A percentile compares a stretch with the other conserved stretches of the same genome.
Evolutionary conservation across 1,284 basidiomycete genomes (phyloP).

Genomic region (Lignosus rhinocerotis): DNA sequence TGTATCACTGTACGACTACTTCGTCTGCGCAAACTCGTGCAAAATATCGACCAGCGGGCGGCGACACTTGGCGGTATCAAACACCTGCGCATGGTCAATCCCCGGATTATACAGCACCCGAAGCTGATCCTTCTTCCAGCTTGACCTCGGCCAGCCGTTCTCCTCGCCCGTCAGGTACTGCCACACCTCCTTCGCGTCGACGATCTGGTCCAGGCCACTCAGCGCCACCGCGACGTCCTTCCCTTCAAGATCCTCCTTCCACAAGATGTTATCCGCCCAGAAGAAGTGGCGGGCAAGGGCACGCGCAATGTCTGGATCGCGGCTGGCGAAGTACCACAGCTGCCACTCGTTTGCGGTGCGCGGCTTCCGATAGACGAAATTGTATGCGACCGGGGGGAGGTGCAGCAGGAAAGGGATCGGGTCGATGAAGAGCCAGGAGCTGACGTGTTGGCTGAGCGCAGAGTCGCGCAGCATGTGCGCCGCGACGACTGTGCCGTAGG

Average conservation of each 20-base stretch:
- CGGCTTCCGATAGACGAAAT: constrained; percentile 64
- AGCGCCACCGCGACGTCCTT: constrained; percentile 42
- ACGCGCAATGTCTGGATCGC: constrained; percentile 61
- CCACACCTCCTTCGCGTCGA: constrained; percentile 50
- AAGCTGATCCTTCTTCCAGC: constrained; percentile 41
- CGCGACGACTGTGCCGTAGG: constrained; percentile 61
- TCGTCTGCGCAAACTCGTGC: not conserved
- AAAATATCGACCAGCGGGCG: constrained; percentile 40
- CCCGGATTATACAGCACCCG: constrained; percentile 53
- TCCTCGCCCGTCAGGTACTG: constrained; percentile 52
- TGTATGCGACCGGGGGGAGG: constrained; percentile 58
- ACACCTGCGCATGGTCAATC: constrained; percentile 59
- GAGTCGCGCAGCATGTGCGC: constrained; percentile 47
- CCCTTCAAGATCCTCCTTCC: constrained; percentile 53
- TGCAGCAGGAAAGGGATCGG: constrained; percentile 67
- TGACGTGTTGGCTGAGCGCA: constrained; percentile 35
- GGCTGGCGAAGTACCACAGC: constrained; percentile 66
- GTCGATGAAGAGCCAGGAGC: constrained; percentile 53
- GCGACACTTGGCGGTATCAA: constrained; percentile 43
- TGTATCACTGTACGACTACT: too few relatives aligned
- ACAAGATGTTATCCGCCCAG: constrained; percentile 62
- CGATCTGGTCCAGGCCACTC: constrained; percentile 58
- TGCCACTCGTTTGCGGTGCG: constrained; percentile 60
- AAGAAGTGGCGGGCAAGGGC: constrained; percentile 62
- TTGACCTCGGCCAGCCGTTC: constrained; percentile 15